Evolutionary conservation across 1,284 basidiomycete species (phyloP).

Genomic region (Baeospora myosura): DNA sequence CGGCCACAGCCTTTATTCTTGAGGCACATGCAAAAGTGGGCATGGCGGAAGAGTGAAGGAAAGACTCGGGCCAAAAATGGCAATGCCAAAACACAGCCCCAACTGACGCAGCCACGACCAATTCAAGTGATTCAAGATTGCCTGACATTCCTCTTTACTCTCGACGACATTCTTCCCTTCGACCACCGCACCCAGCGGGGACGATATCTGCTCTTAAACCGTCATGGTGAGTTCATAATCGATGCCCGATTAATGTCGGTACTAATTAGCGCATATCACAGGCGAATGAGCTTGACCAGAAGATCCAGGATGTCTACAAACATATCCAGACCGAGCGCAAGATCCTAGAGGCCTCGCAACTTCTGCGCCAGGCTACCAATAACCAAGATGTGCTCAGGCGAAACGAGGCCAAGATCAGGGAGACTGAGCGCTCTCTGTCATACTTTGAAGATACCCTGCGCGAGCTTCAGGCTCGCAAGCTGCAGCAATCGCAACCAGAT

Average conservation of each 20-base stretch:
- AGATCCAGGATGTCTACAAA: constrained; percentile 86
- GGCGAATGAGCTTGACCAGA: constrained; percentile 72
- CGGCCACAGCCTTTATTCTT: constrained; percentile 8
- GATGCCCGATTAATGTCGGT: constrained; percentile 3
- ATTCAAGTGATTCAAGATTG: too few relatives aligned
- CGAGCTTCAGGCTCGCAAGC: constrained; percentile 74
- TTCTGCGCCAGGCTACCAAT: constrained; percentile 73
- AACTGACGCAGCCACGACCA: too few relatives aligned
- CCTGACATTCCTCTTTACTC: constrained; percentile 2
- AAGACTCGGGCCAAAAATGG: neutral
- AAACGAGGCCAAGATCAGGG: constrained; percentile 82
- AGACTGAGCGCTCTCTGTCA: constrained; percentile 77
- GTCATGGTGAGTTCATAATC: constrained; percentile 27
- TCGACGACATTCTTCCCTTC: neutral
- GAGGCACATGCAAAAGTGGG: constrained; percentile 9
- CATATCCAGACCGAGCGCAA: constrained; percentile 90
- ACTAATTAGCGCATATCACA: constrained; percentile 21
- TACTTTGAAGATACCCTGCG: constrained; percentile 86
- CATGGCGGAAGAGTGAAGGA: constrained; percentile 5
- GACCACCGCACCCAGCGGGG: constrained; percentile 1
- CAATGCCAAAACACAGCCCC: neutral
- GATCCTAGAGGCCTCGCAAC: constrained; percentile 81
- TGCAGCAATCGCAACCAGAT: constrained; percentile 54
- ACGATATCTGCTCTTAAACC: constrained; percentile 8
- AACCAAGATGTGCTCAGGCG: constrained; percentile 83